A percentile compares a stretch with the other conserved stretches of the same genome.
Evolutionary conservation across 345 rosid genomes (phyloP).

Genomic region (Brassica incana): DNA sequence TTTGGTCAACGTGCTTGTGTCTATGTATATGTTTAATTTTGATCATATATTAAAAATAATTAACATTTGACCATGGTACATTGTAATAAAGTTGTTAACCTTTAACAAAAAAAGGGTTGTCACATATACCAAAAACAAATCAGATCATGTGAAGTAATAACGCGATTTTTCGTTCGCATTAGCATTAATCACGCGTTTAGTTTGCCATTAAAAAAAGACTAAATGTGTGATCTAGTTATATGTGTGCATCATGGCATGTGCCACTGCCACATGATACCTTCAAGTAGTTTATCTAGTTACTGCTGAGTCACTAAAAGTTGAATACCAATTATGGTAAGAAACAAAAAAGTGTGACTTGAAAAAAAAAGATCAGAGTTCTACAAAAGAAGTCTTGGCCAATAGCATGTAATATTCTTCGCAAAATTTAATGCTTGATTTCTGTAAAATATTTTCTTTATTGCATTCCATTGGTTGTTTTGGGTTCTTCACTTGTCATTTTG

Average conservation of each 20-base stretch:
- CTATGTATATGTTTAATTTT: neutral
- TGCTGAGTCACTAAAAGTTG: neutral
- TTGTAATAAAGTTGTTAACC: constrained; percentile 24
- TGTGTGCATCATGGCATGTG: constrained; percentile 10
- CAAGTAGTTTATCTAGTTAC: constrained; percentile 7
- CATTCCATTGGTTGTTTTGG: neutral
- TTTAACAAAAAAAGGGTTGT: neutral
- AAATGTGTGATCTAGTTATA: neutral
- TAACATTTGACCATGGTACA: constrained; percentile 3
- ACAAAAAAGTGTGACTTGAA: neutral
- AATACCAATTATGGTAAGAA: constrained; percentile 19
- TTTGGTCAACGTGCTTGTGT: neutral
- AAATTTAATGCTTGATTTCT: constrained; percentile 18
- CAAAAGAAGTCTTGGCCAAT: constrained; percentile 19
- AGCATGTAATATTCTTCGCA: constrained; percentile 27
- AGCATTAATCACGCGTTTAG: constrained; percentile 29
- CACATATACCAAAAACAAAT: constrained; percentile 35
- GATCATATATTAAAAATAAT: neutral
- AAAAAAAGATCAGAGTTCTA: neutral
- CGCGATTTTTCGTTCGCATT: constrained; percentile 6
- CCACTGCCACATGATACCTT: constrained; percentile 3
- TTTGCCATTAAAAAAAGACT: constrained; percentile 1
- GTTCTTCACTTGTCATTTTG: constrained; percentile 2
- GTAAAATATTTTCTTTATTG: neutral
- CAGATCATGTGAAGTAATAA: constrained; percentile 28